phyloP scores from a whole-genome alignment of 2,329 filamentous ascomycete genomes.

The Pseudocercospora pini-densiflorae region DNA sequence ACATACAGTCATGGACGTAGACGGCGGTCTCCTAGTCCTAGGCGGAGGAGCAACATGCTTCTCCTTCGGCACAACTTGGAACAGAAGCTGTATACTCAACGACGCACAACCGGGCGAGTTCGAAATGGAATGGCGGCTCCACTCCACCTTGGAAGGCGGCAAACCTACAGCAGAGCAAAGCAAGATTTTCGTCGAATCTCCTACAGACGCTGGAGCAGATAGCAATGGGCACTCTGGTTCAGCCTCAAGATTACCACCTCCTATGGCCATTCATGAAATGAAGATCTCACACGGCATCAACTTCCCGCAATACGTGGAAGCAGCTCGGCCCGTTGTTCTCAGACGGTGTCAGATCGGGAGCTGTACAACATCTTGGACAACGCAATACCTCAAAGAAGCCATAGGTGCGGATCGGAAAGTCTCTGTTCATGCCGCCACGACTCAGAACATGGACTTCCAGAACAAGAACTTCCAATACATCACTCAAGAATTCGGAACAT shows the following conservation, averaged over 20 bases:
- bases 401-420: conserved; percentile 69
- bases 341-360: conserved; percentile 67
- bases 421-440: conserved; percentile 71
- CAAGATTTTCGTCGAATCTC: conserved; percentile 18
- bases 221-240: not conserved
- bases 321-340: conserved; percentile 67
- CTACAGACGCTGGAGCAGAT: not conserved
- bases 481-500: conserved; percentile 68
- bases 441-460: conserved; percentile 75
- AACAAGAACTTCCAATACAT: conserved; percentile 81
- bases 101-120: conserved; percentile 31
- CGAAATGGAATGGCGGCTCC: conserved; percentile 35
- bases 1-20: conserved; percentile 58
- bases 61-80: conserved; percentile 88
- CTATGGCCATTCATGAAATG: conserved; percentile 55
- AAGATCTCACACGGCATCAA: conserved; percentile 57
- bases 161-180: conserved; percentile 26
- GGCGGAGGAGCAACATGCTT: conserved; percentile 89
- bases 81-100: conserved; percentile 56
- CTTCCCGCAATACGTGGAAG: conserved; percentile 64
- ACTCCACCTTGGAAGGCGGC: conserved; percentile 30
- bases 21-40: conserved; percentile 62
- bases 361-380: conserved; percentile 70
- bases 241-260: conserved; percentile 22
- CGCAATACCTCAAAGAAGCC: conserved; percentile 66